These are phyloP conservation scores for Antitrichia curtipendula DNA, from an alignment of 225 moss, liverwort and hornwort species.

Conservation along the genomic window DNA sequence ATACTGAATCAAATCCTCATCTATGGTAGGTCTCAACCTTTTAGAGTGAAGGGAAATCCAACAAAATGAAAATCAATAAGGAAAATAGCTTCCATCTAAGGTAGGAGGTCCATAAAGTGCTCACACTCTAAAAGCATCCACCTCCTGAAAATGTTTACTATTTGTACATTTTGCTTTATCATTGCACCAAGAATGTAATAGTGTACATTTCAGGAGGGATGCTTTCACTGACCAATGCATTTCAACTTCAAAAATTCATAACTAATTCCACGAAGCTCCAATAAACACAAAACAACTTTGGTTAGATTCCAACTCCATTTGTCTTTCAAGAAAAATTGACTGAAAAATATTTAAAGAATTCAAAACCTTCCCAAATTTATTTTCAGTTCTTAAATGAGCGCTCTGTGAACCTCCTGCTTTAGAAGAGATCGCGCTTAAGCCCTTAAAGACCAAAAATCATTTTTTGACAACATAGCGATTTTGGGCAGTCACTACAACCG, in stretches of 20 bases:
- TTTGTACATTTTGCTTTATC: neutral
- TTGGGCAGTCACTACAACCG: no score
- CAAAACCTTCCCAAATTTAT: neutral
- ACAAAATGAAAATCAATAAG: rapidly evolving
- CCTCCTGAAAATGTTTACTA: rapidly evolving
- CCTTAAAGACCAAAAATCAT: no score
- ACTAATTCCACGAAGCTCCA: neutral
- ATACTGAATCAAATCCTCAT: no score
- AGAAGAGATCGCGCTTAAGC: no score
- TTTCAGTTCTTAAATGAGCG: neutral
- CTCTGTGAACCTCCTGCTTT: neutral
- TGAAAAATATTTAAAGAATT: neutral
- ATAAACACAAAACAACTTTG: neutral
- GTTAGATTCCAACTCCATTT: neutral
- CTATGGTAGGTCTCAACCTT: rapidly evolving
- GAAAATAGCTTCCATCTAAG: neutral
- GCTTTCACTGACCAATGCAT: rapidly evolving
- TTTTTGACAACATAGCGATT: no score
- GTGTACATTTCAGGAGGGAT: neutral
- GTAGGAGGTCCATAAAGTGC: neutral
- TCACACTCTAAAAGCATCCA: rapidly evolving
- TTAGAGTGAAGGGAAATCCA: rapidly evolving
- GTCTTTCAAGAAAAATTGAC: neutral
- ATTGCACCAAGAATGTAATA: neutral
- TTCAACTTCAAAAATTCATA: neutral